Evolutionary conservation across 805 yeast genomes (phyloP).

Genomic region (Isabelozyma heimii): DNA sequence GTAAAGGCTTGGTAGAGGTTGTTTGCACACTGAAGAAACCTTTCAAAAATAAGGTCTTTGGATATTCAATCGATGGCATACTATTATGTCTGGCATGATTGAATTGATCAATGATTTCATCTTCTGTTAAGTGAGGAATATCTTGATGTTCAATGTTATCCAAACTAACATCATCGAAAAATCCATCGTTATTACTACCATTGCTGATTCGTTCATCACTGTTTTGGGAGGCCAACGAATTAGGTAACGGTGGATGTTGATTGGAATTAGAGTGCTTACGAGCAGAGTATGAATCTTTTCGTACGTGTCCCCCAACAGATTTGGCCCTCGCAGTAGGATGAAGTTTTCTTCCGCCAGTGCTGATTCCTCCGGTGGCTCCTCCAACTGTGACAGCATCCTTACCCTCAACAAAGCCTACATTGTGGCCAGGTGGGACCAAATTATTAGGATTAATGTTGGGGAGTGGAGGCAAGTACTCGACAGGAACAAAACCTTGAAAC

Average conservation of each 20-base stretch:
- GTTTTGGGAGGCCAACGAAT: constrained; percentile 36
- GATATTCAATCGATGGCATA: constrained; percentile 94
- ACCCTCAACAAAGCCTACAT: not conserved
- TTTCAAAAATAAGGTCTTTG: constrained; percentile 84
- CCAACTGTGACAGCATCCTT: constrained; percentile 1
- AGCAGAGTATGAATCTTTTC: constrained; percentile 50
- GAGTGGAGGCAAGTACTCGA: constrained; percentile 43
- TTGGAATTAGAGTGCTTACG: constrained; percentile 5
- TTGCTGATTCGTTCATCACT: constrained; percentile 39
- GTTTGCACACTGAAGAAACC: constrained; percentile 95
- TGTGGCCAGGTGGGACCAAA: constrained; percentile 7
- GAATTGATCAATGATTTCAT: constrained; percentile 40
- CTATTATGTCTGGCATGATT: constrained; percentile 63
- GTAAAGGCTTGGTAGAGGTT: constrained; percentile 88
- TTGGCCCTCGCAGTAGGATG: constrained; percentile 90
- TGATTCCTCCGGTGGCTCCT: constrained; percentile 2
- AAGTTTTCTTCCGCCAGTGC: constrained; percentile 25
- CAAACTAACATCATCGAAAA: constrained; percentile 57
- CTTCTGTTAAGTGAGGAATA: constrained; percentile 37
- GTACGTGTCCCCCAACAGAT: constrained; percentile 74
- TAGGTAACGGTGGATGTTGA: constrained; percentile 47
- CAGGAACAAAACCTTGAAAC: constrained; percentile 40
- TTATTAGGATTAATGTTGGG: constrained; percentile 35
- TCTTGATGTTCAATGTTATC: constrained; percentile 31
- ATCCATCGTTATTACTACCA: constrained; percentile 44